Evolutionary conservation across 371 early-diverging fungal genomes (phyloP).

Genomic region (Lichtheimia ornata): DNA sequence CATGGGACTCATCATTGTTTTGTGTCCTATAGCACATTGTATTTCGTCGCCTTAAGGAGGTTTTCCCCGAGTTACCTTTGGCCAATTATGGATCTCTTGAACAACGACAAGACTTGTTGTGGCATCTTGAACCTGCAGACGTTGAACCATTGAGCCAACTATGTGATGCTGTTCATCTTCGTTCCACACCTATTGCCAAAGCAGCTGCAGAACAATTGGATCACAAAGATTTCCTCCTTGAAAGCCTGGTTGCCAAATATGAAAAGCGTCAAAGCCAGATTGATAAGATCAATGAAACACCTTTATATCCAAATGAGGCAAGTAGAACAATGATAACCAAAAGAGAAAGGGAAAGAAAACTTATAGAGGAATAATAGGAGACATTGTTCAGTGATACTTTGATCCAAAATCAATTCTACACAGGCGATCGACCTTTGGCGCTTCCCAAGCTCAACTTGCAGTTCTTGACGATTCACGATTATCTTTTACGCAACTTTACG

Average conservation of each 20-base stretch:
- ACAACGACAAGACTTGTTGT: constrained; percentile 46
- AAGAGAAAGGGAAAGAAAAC: not conserved
- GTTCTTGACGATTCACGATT: constrained; percentile 90
- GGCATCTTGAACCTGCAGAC: constrained; percentile 58
- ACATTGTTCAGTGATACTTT: constrained; percentile 58
- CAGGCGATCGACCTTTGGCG: constrained; percentile 71
- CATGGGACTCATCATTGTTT: not conserved
- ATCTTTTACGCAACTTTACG: constrained; percentile 83
- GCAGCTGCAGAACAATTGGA: constrained; percentile 30
- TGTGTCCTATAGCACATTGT: constrained; percentile 40
- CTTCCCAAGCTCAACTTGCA: constrained; percentile 93
- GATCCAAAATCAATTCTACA: constrained; percentile 61
- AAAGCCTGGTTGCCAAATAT: constrained; percentile 59
- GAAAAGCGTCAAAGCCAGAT: constrained; percentile 68
- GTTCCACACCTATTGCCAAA: constrained; percentile 38
- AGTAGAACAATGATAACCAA: not conserved
- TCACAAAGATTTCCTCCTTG: constrained; percentile 47
- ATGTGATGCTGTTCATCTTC: constrained; percentile 58
- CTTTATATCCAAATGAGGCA: constrained; percentile 86
- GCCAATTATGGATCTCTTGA: constrained; percentile 73
- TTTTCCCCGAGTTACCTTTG: constrained; percentile 74
- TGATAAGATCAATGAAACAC: constrained; percentile 66
- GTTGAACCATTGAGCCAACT: constrained; percentile 51
- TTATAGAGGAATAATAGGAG: constrained; percentile 18
- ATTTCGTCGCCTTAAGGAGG: constrained; percentile 66